Conservation (phyloP, 345 rosid species). For the Luvunga scandens region DNA sequence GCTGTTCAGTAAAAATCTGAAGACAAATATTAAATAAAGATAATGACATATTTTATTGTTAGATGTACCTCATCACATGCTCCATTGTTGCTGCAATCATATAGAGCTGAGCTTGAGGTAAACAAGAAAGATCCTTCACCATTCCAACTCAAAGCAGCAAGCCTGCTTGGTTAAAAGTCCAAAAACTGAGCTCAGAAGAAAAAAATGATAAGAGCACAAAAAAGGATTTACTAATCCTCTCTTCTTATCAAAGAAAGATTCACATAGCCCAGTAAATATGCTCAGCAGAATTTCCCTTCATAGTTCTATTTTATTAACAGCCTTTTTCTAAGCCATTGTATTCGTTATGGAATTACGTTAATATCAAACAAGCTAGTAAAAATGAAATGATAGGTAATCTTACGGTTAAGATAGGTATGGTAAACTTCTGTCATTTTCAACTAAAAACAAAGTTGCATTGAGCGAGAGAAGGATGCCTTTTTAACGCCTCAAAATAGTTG, state of each 20-base stretch:
- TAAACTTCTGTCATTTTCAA: background rate
- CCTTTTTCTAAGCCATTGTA: background rate
- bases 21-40: background rate
- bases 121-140: slow-evolving; percentile 88
- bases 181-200: slow-evolving; percentile 1
- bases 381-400: background rate
- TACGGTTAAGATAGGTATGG: background rate
- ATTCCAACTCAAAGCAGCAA: slow-evolving; percentile 84
- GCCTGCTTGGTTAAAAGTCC: slow-evolving; percentile 40
- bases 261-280: background rate
- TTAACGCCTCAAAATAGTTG: background rate
- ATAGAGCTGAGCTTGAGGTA: slow-evolving; percentile 89
- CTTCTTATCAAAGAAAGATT: background rate
- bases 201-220: background rate
- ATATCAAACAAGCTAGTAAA: background rate
- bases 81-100: slow-evolving; percentile 78
- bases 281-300: background rate
- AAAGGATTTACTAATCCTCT: background rate
- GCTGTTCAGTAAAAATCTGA: background rate
- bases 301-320: background rate
- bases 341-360: background rate
- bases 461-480: background rate
- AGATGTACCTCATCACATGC: slow-evolving; percentile 67
- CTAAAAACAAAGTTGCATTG: too few relatives aligned
- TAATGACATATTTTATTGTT: background rate